Percentiles rank a stretch among this genome's conserved stretches.
These are phyloP conservation scores for Fraxinus anomala DNA, from an alignment of 257 asterid species.

Conservation along the genomic window DNA sequence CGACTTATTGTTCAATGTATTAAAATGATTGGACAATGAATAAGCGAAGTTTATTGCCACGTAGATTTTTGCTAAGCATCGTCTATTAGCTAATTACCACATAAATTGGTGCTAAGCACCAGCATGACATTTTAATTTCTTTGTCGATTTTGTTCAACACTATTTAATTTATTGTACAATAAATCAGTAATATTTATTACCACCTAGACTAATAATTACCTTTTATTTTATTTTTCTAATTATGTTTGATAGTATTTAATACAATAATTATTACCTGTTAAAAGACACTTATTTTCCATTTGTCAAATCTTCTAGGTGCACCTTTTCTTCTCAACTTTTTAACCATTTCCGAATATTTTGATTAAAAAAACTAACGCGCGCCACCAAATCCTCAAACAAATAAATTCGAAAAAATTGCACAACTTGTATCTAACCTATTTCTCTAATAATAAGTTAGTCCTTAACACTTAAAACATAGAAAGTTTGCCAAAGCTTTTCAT, in stretches of 20 bases:
- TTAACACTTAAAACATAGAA: neutral
- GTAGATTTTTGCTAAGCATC: neutral
- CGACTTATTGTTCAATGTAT: too few species aligned
- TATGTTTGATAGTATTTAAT: neutral
- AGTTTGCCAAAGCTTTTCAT: neutral
- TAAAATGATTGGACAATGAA: too few species aligned
- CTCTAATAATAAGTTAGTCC: neutral
- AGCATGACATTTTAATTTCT: neutral
- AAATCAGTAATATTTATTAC: too few species aligned
- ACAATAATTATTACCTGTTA: too few species aligned
- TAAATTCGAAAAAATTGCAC: neutral
- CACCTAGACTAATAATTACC: too few species aligned
- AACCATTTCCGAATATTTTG: neutral
- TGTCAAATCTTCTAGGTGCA: neutral
- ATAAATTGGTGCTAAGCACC: neutral
- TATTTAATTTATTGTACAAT: neutral
- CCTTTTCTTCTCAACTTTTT: neutral
- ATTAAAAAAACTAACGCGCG: neutral
- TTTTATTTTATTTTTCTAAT: neutral
- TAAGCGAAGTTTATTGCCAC: neutral
- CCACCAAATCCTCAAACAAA: neutral
- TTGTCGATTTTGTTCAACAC: neutral
- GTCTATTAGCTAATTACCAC: neutral
- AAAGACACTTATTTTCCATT: neutral
- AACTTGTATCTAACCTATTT: neutral